phyloP scores from a whole-genome alignment of 2,329 filamentous ascomycete genomes.

The Teratosphaeria pseudoeucalypti region DNA sequence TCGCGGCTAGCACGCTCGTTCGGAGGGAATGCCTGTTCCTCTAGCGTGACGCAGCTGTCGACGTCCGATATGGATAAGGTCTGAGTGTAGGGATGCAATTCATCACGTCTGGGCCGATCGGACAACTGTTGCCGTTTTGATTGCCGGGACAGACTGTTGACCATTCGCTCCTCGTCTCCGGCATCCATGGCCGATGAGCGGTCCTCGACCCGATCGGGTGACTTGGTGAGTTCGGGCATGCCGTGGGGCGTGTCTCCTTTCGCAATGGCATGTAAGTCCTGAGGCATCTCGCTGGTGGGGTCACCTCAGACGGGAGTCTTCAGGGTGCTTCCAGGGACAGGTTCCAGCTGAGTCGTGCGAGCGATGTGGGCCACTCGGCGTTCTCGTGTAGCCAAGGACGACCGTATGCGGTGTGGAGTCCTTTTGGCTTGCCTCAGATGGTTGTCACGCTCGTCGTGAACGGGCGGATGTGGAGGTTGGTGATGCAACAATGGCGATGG shows the following conservation, averaged over 20 bases:
- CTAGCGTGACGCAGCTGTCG: conserved; percentile 50
- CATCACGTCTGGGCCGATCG: conserved; percentile 30
- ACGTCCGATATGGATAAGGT: conserved; percentile 58
- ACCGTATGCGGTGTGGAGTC: neutral
- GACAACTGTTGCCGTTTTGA: neutral
- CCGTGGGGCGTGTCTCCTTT: conserved; percentile 22
- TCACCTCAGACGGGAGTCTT: neutral
- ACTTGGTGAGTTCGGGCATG: conserved; percentile 11
- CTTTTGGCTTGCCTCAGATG: neutral
- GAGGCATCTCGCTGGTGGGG: conserved; percentile 27
- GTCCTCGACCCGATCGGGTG: conserved; percentile 8
- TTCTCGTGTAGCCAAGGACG: neutral
- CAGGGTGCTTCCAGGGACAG: neutral
- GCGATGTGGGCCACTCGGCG: neutral
- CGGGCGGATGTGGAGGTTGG: neutral
- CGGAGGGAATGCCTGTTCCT: conserved; percentile 49
- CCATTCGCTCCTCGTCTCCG: conserved; percentile 6
- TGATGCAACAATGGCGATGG: neutral
- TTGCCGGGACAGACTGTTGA: conserved; percentile 7
- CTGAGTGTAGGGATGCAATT: conserved; percentile 64
- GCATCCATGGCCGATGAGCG: conserved; percentile 1
- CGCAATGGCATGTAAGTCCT: conserved; percentile 25
- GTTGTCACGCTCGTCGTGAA: neutral
- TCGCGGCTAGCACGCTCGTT: conserved; percentile 47
- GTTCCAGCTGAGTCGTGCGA: neutral